Base-by-base conservation (phyloP, 106 monocot genomes). In the Dendrobium officinale region DNA sequence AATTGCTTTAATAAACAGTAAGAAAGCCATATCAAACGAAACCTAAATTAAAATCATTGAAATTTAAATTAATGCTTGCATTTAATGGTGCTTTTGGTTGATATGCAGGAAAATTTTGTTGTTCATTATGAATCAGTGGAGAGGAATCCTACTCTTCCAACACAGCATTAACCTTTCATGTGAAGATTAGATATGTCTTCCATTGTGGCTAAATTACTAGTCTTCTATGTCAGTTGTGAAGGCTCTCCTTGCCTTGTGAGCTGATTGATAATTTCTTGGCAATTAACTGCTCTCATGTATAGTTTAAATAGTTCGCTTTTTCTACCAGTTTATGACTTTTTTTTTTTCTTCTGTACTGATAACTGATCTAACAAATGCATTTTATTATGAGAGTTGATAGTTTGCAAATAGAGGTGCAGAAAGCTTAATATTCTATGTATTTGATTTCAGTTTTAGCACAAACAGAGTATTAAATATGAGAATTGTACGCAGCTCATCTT, bases 61-160 rank as follows among this genome's bases (percentile, higher is more conserved):
- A 45, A 45, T 45, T 45, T 9, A 45, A 45, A 6, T 7, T 9
- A 8, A 51, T 51, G 3, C 15, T 13, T 51, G 51, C 51, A 13
- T 51, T 51, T 51, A 13, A 10, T 13, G 51, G 13, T 7, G 10
- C 1, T 13, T 51, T 51, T 51, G 10, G 51, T 51, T 45, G 8
- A 45, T 45, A 26, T 86, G 88, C 90, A 96, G 96, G 92, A 96
- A 56, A 93, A 93, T 83, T 86, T 95, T 81, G 88, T 88, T 67
- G 47, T 93, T 20, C 82, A 88, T 55, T 93, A 96, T 79, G 93
- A 96, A 42, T 72, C 75, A 58, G 72, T 96, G 27, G 96, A 96
- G 85, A 96, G 90, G 87, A 92, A 81, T 80, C 96, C 96, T 48
- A 73, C 56, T 19, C 56, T 94, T 49, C 64, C 64, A 26, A 86